phyloP scores from a whole-genome alignment of 495 filamentous ascomycete genomes.

The Hypoxylon subgilvum region DNA sequence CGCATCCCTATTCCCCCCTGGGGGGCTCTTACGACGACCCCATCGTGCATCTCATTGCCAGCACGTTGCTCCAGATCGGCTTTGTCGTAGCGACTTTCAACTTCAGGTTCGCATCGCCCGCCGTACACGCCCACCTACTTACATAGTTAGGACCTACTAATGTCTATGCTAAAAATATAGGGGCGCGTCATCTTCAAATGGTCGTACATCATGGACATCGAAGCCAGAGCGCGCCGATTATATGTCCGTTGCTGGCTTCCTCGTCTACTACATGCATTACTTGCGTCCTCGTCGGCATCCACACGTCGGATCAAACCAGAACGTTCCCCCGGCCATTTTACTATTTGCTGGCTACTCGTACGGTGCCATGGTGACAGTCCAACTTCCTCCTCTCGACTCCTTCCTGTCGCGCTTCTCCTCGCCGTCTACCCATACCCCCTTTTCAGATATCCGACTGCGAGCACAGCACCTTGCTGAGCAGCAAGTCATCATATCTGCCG shows the following conservation, averaged over 20 bases:
- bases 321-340: constrained; percentile 38
- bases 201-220: constrained; percentile 83
- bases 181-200: constrained; percentile 76
- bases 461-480: constrained; percentile 67
- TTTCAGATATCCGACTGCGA: constrained; percentile 68
- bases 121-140: constrained; percentile 8
- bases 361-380: constrained; percentile 78
- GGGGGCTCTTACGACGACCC: constrained; percentile 87
- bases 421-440: constrained; percentile 56
- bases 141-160: background rate
- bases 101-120: too few relatives aligned
- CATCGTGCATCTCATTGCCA: constrained; percentile 68
- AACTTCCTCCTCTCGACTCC: constrained; percentile 66
- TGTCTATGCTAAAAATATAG: constrained; percentile 51
- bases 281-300: constrained; percentile 38
- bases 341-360: constrained; percentile 90
- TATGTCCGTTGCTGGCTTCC: constrained; percentile 76
- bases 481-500: constrained; percentile 48
- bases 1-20: constrained; percentile 88
- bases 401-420: constrained; percentile 65
- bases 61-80: constrained; percentile 67
- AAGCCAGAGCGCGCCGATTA: constrained; percentile 83
- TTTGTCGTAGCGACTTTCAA: constrained; percentile 90
- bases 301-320: background rate
- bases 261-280: constrained; percentile 70